Evolutionary conservation across 257 asterid species (phyloP).

Genomic region (Solanum infundibuliforme): DNA sequence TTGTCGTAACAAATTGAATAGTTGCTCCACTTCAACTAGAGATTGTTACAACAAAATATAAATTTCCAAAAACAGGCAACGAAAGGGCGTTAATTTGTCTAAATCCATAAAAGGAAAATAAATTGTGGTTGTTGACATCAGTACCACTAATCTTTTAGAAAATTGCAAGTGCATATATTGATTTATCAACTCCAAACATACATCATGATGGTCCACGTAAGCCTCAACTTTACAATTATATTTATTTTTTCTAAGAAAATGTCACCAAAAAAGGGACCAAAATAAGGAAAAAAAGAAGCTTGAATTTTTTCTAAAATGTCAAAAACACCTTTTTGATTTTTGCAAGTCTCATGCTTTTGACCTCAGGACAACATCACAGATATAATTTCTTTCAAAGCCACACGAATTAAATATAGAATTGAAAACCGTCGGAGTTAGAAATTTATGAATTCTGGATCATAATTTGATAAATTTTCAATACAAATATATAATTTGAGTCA

Average conservation of each 20-base stretch:
- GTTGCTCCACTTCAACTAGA: not conserved
- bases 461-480: not conserved
- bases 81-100: not conserved
- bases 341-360: not conserved
- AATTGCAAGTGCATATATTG: not conserved
- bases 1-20: not conserved
- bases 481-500: not conserved
- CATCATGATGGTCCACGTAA: not conserved
- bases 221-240: not conserved
- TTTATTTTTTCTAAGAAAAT: not conserved
- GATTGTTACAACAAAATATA: not conserved
- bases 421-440: not conserved
- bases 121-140: not conserved
- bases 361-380: not conserved
- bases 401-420: not conserved
- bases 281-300: not conserved
- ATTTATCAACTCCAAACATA: not conserved
- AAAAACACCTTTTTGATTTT: not conserved
- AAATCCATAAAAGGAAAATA: not conserved
- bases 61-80: not conserved
- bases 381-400: not conserved
- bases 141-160: not conserved
- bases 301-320: not conserved
- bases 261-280: not conserved
- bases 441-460: too few species aligned